Base-by-base conservation (phyloP, 352 stramenopile genomes). In the Pythium coloratum region DNA sequence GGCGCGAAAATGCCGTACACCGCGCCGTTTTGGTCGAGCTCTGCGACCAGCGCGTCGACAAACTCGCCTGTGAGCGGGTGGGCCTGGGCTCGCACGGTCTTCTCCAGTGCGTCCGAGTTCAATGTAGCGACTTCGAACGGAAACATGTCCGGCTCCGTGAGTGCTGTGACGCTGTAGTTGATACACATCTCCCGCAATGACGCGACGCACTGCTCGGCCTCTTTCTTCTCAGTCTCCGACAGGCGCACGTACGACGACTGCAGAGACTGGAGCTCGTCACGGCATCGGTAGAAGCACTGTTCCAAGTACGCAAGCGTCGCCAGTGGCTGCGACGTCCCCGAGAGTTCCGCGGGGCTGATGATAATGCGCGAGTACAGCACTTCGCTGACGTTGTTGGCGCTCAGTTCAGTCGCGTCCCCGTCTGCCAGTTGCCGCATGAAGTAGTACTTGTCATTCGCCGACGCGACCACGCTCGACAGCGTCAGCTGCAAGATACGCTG, bases 81-180 rank as follows among this genome's bases (percentile, higher is more conserved):
- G 9, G 67, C 67, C 36, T 92, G 82, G 0, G 71, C 50, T 36
- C 88, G 74, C 50, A 94, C 77, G 42, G 89, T 73, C 64, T 90
- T 91, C 40, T 92, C 85, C 14, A 95, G 59, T 24, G 85, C 82
- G 51, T 92, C 83, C 18, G 59, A 30, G 64, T 92, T 92, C 46
- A 92, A 81, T 26, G 81, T 82, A 9, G 78, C 78, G 26, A 69
- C 66, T 70, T 86, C 76, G 59, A 91, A 90, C 12, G 88, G 86
- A 57, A 96, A 95, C 64, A 96, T 92, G 20, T 96, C 88, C 1
- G 88, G 88, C 61, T 96, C 88, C 0, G 84, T 89, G 3, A 96
- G 72, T 16, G 83, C 76, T 9, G 88, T 96, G 3, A 88, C 84
- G 58, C 82, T 92, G 71, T 96, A 96, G 66, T 92, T 95, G 55